These are phyloP conservation scores for Quercus variabilis DNA, from an alignment of 306 rosid genomes.

Conservation along the genomic window DNA sequence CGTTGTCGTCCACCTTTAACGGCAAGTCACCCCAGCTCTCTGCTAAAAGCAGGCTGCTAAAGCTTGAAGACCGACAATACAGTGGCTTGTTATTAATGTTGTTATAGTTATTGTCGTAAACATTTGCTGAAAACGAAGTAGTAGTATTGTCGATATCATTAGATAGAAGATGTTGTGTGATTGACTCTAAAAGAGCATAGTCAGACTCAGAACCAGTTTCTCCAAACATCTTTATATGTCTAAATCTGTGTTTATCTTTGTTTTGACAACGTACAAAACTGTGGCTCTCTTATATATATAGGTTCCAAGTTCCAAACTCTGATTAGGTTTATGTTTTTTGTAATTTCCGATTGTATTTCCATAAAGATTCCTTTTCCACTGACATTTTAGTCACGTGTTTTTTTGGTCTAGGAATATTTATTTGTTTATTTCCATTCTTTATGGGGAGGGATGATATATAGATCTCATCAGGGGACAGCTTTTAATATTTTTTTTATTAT, in stretches of 20 bases:
- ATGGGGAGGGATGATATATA: background rate
- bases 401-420: background rate
- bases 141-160: background rate
- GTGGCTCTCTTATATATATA: background rate
- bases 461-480: too few relatives aligned
- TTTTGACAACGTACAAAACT: background rate
- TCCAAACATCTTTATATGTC: background rate
- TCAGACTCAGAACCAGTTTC: background rate
- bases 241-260: background rate
- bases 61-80: conserved; percentile 7
- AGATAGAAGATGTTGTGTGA: background rate
- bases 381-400: background rate
- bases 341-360: background rate
- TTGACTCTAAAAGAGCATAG: background rate
- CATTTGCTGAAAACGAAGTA: background rate
- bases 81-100: background rate
- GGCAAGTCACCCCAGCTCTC: conserved; percentile 24
- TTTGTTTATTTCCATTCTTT: background rate
- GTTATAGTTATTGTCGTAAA: background rate
- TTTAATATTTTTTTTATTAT: too few relatives aligned
- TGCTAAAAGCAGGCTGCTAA: background rate
- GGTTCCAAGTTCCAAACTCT: background rate
- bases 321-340: background rate
- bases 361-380: background rate
- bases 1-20: conserved; percentile 1